Percentiles rank a stretch among this genome's conserved stretches.
phyloP scores from a whole-genome alignment of 2,329 filamentous ascomycete genomes.

The Penicillium sp. region DNA sequence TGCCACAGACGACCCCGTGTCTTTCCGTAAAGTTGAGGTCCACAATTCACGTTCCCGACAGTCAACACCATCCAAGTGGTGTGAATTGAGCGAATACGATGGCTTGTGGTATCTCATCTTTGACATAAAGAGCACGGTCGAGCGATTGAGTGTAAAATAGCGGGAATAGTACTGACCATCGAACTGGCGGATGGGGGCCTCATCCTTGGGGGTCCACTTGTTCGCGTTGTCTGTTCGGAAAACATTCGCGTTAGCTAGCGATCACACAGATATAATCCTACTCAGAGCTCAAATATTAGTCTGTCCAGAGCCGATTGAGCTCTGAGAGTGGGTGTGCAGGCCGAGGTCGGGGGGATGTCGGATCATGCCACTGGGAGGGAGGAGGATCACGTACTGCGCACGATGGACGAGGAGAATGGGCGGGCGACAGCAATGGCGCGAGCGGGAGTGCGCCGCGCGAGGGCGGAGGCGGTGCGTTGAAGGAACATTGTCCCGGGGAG shows the following conservation, averaged over 20 bases:
- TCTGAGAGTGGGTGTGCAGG: conserved; percentile 17
- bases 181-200: conserved; percentile 50
- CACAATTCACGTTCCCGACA: conserved; percentile 16
- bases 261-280: not conserved
- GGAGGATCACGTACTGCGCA: conserved; percentile 49
- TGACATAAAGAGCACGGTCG: conserved; percentile 8
- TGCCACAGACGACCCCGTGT: conserved; percentile 5
- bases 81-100: not conserved
- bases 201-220: conserved; percentile 46
- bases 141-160: conserved; percentile 19
- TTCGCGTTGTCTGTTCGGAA: conserved; percentile 36
- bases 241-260: conserved; percentile 30
- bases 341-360: conserved; percentile 27
- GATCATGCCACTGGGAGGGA: conserved; percentile 26
- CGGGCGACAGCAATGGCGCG: conserved; percentile 46
- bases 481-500: conserved; percentile 50
- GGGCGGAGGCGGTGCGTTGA: conserved; percentile 51
- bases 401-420: conserved; percentile 50
- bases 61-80: conserved; percentile 15
- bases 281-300: not conserved
- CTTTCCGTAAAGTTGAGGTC: conserved; percentile 11
- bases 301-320: conserved; percentile 27
- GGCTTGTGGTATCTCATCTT: not conserved
- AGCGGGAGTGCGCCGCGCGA: conserved; percentile 51
- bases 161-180: conserved; percentile 43